These are phyloP conservation scores for Backusella parvicylindrica DNA, from an alignment of 192 early-diverging fungal species.

Conservation along the genomic window DNA sequence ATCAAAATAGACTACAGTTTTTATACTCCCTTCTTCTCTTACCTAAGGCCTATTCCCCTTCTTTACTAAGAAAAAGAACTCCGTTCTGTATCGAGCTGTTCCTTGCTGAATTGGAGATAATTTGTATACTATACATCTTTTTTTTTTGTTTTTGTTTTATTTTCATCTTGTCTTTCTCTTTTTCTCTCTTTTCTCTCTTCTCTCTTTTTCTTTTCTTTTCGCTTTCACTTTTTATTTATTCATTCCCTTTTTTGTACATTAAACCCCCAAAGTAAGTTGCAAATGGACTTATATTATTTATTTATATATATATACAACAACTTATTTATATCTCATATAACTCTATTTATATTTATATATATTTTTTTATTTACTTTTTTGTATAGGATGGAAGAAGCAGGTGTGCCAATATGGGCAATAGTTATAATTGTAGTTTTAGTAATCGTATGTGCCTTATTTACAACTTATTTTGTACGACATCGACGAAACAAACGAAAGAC, in stretches of 20 bases:
- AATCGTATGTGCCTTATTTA: neutral
- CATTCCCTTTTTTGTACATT: neutral
- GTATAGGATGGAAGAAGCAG: neutral
- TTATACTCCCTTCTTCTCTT: neutral
- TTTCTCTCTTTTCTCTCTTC: neutral
- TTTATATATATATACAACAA: neutral
- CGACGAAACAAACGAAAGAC: neutral
- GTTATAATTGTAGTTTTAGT: slow-evolving; percentile 10
- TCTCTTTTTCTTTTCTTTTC: neutral
- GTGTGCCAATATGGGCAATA: slow-evolving; percentile 6
- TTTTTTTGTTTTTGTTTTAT: neutral
- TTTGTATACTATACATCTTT: neutral
- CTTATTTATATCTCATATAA: neutral
- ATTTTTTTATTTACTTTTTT: neutral
- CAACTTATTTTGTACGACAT: neutral
- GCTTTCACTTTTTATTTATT: neutral
- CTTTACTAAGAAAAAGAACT: slow-evolving; percentile 5
- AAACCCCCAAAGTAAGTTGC: neutral
- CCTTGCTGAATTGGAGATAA: slow-evolving; percentile 2
- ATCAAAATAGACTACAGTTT: neutral
- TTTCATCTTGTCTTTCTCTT: neutral
- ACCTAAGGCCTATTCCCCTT: neutral
- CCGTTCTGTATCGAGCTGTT: neutral
- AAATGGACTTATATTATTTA: neutral
- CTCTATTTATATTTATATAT: neutral